Evolutionary conservation across 331 rosid genomes (phyloP).

Genomic region (Malus hybrid): DNA sequence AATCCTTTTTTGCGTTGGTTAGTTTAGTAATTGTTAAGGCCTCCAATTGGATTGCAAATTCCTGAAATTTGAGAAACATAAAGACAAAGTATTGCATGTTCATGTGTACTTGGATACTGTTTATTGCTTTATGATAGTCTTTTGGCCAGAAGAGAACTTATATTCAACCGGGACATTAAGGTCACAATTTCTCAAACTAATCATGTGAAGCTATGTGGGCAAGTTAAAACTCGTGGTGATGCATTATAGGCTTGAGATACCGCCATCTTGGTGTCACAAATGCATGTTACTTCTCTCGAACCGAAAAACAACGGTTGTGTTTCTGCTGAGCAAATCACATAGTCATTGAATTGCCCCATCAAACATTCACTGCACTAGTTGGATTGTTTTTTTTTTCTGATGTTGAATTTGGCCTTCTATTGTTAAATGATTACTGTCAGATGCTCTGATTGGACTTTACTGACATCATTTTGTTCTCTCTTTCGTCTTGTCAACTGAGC

Average conservation of each 20-base stretch:
- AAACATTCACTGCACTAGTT: neutral
- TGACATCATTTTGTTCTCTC: constrained; percentile 21
- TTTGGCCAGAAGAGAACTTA: neutral
- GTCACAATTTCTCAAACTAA: too few species aligned
- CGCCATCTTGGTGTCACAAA: neutral
- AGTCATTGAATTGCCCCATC: neutral
- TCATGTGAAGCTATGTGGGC: neutral
- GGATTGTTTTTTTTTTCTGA: neutral
- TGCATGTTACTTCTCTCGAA: neutral
- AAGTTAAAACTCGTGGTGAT: too few species aligned
- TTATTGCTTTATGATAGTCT: too few species aligned
- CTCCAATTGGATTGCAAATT: neutral
- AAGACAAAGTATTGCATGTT: neutral
- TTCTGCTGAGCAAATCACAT: neutral
- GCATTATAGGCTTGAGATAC: neutral
- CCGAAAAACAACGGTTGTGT: neutral
- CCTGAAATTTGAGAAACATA: neutral
- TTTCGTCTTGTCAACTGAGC: constrained; percentile 12
- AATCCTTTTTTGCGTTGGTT: neutral
- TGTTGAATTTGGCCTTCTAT: neutral
- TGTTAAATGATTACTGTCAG: too few species aligned
- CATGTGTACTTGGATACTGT: neutral
- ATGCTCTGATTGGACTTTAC: neutral
- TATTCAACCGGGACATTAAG: neutral
- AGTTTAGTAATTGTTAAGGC: neutral